A percentile compares a stretch with the other conserved stretches of the same genome.
Evolutionary conservation across 768 basidiomycete genomes (phyloP).

Genomic region (Dioszegia aurantiaca): DNA sequence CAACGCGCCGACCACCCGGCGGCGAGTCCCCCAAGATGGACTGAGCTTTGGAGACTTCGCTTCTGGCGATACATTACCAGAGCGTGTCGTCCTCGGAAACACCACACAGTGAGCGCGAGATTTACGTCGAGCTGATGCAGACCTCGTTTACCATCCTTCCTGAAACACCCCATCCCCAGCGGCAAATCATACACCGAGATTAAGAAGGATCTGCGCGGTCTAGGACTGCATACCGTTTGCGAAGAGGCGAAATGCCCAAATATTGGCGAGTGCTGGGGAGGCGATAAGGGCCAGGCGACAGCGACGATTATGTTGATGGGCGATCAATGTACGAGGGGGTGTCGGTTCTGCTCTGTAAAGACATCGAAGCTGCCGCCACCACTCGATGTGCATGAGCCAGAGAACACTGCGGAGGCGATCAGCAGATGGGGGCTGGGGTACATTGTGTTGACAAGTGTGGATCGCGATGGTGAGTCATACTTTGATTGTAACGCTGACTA

Average conservation of each 20-base stretch:
- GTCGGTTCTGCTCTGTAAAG: slow-evolving; percentile 95
- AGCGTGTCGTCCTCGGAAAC: slow-evolving; percentile 47
- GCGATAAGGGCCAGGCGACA: slow-evolving; percentile 75
- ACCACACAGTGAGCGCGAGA: slow-evolving; percentile 39
- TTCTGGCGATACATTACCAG: slow-evolving; percentile 33
- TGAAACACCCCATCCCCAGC: slow-evolving; percentile 89
- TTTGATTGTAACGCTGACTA: neutral
- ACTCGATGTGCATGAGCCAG: slow-evolving; percentile 92
- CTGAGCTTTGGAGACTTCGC: slow-evolving; percentile 51
- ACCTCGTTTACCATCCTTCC: slow-evolving; percentile 76
- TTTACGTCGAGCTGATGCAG: slow-evolving; percentile 53
- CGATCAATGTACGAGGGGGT: slow-evolving; percentile 96
- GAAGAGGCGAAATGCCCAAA: slow-evolving; percentile 99
- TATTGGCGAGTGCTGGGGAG: slow-evolving; percentile 99
- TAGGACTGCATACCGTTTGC: slow-evolving; percentile 91
- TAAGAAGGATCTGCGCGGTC: slow-evolving; percentile 88
- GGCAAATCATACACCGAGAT: slow-evolving; percentile 85
- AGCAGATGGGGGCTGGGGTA: slow-evolving; percentile 97
- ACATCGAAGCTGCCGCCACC: slow-evolving; percentile 84
- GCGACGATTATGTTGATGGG: slow-evolving; percentile 99
- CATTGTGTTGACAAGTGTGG: slow-evolving; percentile 93
- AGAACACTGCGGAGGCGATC: slow-evolving; percentile 97
- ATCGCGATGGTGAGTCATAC: slow-evolving; percentile 78
- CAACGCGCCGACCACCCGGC: slow-evolving; percentile 12
- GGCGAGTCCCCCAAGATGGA: slow-evolving; percentile 45